phyloP scores from a whole-genome alignment of 2,329 filamentous ascomycete species.

The Xylaria sp. region DNA sequence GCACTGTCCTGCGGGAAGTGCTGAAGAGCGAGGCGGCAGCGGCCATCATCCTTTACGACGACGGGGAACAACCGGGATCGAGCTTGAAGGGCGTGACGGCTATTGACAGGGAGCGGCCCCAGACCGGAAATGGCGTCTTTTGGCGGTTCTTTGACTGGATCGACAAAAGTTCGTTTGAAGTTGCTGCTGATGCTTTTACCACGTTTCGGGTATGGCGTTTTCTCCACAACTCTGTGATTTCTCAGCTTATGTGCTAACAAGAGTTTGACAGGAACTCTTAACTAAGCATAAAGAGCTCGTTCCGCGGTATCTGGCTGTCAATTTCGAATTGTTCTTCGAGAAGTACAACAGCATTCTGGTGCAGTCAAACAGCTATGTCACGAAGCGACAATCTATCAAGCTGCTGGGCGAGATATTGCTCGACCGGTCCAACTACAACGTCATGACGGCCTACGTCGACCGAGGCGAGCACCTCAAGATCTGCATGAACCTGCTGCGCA shows the following conservation, averaged over 20 bases:
- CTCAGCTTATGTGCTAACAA: constrained; percentile 30
- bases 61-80: constrained; percentile 76
- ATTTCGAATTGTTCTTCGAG: constrained; percentile 93
- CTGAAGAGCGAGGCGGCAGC: constrained; percentile 90
- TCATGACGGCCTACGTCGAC: constrained; percentile 98
- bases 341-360: constrained; percentile 89
- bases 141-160: constrained; percentile 99
- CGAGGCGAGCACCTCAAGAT: constrained; percentile 96
- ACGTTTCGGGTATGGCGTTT: constrained; percentile 79
- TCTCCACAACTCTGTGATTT: not conserved
- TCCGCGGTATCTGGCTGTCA: constrained; percentile 84
- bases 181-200: constrained; percentile 96
- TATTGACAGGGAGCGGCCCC: constrained; percentile 78
- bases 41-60: constrained; percentile 91
- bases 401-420: constrained; percentile 93
- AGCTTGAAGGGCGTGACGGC: constrained; percentile 79
- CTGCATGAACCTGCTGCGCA: constrained; percentile 95
- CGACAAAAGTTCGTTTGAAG: constrained; percentile 94
- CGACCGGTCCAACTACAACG: constrained; percentile 94
- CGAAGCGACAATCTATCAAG: constrained; percentile 97
- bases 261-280: constrained; percentile 73
- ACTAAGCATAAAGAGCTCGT: constrained; percentile 94
- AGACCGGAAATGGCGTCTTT: constrained; percentile 86
- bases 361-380: constrained; percentile 95
- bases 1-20: constrained; percentile 87